Percentiles rank a stretch among this genome's conserved stretches.
Evolutionary conservation across 2,329 filamentous ascomycete genomes (phyloP).

Genomic region (Penicillium sp.): DNA sequence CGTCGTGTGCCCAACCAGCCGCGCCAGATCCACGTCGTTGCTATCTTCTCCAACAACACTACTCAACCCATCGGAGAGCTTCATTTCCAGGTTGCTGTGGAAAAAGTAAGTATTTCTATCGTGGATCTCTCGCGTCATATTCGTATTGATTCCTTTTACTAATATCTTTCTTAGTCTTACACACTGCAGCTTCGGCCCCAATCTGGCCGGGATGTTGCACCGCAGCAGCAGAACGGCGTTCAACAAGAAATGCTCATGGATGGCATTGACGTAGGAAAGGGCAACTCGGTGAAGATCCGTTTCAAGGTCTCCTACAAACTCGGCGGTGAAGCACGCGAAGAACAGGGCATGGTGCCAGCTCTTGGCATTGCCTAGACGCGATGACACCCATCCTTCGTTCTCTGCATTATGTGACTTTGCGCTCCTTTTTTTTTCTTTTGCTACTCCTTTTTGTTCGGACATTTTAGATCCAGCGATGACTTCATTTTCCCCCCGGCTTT

Average conservation of each 20-base stretch:
- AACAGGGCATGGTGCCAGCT: conserved; percentile 82
- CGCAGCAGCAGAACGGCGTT: conserved; percentile 73
- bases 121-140: neutral
- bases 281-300: conserved; percentile 79
- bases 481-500: conserved; percentile 1
- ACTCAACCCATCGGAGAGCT: conserved; percentile 72
- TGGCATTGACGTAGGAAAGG: conserved; percentile 71
- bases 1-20: conserved; percentile 55
- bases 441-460: neutral
- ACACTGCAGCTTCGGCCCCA: conserved; percentile 82
- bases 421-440: neutral
- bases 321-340: conserved; percentile 63
- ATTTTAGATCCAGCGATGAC: neutral
- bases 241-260: conserved; percentile 79
- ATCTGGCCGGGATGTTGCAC: conserved; percentile 72
- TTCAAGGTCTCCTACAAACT: conserved; percentile 84
- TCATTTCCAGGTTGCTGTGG: conserved; percentile 89
- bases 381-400: neutral
- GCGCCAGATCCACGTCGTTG: conserved; percentile 67
- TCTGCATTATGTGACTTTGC: neutral
- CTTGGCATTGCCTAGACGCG: conserved; percentile 66
- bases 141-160: neutral
- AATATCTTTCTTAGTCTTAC: conserved; percentile 12
- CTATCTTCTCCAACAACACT: conserved; percentile 82
- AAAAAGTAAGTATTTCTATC: conserved; percentile 65